Base-by-base conservation (phyloP, 768 basidiomycete genomes). In the Naematelia aurantialba region DNA sequence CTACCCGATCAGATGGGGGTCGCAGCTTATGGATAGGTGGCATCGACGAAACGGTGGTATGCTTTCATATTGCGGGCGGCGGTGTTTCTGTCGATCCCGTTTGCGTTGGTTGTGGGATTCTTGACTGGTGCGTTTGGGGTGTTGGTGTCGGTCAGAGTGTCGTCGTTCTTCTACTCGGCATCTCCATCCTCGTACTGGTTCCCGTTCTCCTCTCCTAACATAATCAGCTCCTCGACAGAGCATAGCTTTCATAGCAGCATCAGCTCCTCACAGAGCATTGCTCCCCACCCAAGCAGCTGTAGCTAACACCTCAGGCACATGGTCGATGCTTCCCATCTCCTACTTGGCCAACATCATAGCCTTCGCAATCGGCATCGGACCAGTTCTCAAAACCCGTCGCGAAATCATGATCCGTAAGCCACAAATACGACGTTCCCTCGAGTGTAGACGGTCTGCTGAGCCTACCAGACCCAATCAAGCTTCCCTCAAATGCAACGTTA, bases 401-500 rank as follows among this genome's bases (percentile, higher is more conserved):
- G 52, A 60, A 11, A 58, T 60, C 19, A 62, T 70, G 4, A 65
- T 56, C 48, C 25, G 68, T 70, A 31, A 58, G 68, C 57, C 11
- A 4, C 14, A 2, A 26, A 24, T 29, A 22, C 2, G 1, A 29
- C 11, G 26, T 50, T 17, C 46, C 34, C 21, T 17, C 27, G 14
- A 22, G 14, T 45, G 5, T 11, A n/a, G 24, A 26, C 27, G 11
- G 25, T 45, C 26, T 19, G 11, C 24, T 10, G 22, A 14, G 42
- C 52, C 26, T 8, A 22, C 12, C 46, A 71, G 69, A 50, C 21
- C 66, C 64, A 5, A 26, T 54, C 13, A 53, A 56, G 29, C 30
- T 46, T 8, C 31, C 59, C 8, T 45, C 61, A 8, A 64, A 55
- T 10, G 24, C 56, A 2, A 55, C 58, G 17, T 30, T 68, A 0